phyloP scores from a whole-genome alignment of 257 asterid species.

The Verbascum thapsus region DNA sequence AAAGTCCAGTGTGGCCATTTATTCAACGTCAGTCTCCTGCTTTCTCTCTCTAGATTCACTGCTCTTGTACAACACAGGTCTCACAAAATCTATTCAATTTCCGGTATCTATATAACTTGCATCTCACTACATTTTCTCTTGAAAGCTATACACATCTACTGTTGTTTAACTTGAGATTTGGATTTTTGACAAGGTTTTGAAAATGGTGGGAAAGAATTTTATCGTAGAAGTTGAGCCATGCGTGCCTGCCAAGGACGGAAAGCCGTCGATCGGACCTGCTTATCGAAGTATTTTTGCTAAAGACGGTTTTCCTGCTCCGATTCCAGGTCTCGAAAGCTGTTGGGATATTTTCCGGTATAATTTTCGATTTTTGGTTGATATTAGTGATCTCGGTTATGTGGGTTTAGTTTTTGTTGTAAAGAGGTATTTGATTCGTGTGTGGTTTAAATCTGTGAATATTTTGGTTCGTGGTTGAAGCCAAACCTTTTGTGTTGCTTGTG shows the following conservation, averaged over 20 bases:
- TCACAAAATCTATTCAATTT: conserved; percentile 14
- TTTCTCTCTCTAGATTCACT: neutral
- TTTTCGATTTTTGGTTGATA: conserved; percentile 18
- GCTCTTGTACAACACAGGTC: neutral
- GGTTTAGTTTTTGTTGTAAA: conserved; percentile 6
- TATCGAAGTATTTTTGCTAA: conserved; percentile 74
- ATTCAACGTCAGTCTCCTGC: neutral
- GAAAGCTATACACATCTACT: neutral
- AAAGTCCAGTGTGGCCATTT: conserved; percentile 25
- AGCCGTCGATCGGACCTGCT: conserved; percentile 83
- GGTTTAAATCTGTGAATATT: conserved; percentile 22
- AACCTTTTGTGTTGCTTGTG: conserved; percentile 26
- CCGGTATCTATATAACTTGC: neutral
- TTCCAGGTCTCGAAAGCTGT: conserved; percentile 72
- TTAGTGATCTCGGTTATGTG: neutral
- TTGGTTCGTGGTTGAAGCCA: conserved; percentile 22
- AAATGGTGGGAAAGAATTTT: conserved; percentile 52
- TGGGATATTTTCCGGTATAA: conserved; percentile 96
- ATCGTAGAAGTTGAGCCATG: conserved; percentile 77
- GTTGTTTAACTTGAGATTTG: conserved; percentile 13
- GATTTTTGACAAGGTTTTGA: conserved; percentile 15
- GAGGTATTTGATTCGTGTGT: conserved; percentile 21
- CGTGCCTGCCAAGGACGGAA: conserved; percentile 69
- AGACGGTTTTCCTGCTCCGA: conserved; percentile 77
- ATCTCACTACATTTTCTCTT: neutral